Evolutionary conservation across 2,329 filamentous ascomycete genomes (phyloP).

Genomic region (Cytospora leucostoma): DNA sequence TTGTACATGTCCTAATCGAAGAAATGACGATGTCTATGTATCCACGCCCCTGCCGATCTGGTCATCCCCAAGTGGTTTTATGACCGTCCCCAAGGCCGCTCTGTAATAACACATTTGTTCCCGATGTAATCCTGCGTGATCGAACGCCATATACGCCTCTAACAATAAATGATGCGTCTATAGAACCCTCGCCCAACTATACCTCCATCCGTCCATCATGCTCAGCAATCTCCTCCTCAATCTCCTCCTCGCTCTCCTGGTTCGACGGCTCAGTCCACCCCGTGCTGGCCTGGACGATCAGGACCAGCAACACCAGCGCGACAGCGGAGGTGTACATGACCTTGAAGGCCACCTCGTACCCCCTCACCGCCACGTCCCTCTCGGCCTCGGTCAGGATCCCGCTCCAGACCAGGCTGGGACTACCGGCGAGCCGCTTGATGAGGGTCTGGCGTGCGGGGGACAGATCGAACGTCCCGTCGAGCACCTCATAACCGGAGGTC

Average conservation of each 20-base stretch:
- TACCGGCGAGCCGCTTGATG: conserved; percentile 51
- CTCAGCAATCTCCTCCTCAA: conserved; percentile 39
- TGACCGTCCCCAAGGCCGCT: background rate
- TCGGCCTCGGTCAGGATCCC: conserved; percentile 45
- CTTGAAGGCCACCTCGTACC: conserved; percentile 49
- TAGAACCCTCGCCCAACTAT: conserved; percentile 4
- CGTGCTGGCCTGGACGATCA: conserved; percentile 51
- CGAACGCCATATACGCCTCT: conserved; percentile 3
- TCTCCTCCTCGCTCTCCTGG: conserved; percentile 53
- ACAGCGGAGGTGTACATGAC: conserved; percentile 52
- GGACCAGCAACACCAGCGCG: conserved; percentile 44
- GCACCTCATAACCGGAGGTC: conserved; percentile 54
- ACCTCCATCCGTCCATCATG: conserved; percentile 38
- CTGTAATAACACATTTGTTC: background rate
- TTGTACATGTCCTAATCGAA: too few species aligned
- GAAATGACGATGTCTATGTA: too few species aligned
- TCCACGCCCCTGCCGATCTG: too few species aligned
- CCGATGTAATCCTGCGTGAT: background rate
- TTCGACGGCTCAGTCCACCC: conserved; percentile 49
- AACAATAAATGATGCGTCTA: background rate
- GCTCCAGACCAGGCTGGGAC: conserved; percentile 52
- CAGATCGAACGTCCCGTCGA: conserved; percentile 44
- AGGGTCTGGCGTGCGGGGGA: conserved; percentile 41
- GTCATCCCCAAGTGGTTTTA: background rate
- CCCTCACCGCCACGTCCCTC: conserved; percentile 46